These are phyloP conservation scores for Pseudozyma hubeiensis DNA, from an alignment of 1,284 basidiomycete species.

Conservation along the genomic window DNA sequence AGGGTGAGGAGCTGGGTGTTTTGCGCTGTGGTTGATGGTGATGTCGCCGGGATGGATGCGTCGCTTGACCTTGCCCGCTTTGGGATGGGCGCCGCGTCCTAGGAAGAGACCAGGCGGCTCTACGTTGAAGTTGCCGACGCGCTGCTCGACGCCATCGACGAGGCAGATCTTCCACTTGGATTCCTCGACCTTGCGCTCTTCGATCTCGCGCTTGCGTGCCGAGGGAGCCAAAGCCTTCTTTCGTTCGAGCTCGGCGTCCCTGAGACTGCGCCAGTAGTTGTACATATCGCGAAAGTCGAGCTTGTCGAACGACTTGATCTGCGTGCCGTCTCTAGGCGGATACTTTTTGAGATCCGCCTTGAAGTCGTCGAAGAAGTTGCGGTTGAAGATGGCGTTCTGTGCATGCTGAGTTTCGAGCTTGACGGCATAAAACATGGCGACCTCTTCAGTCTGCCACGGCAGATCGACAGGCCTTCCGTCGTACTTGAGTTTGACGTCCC, in stretches of 20 bases:
- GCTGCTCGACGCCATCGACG: constrained; percentile 95
- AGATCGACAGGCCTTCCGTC: constrained; percentile 84
- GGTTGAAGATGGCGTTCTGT: constrained; percentile 86
- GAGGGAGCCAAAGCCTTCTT: constrained; percentile 83
- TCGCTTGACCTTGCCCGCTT: constrained; percentile 95
- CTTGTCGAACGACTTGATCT: constrained; percentile 81
- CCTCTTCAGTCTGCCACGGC: constrained; percentile 89
- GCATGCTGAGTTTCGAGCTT: constrained; percentile 94
- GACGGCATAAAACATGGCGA: constrained; percentile 94
- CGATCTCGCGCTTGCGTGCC: constrained; percentile 74
- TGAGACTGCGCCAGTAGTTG: constrained; percentile 76
- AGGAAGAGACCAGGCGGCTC: constrained; percentile 98
- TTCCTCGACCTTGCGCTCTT: constrained; percentile 88
- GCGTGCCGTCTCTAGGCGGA: constrained; percentile 81
- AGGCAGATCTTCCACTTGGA: constrained; percentile 85
- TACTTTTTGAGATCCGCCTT: constrained; percentile 80
- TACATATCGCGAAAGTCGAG: constrained; percentile 97
- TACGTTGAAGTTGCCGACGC: constrained; percentile 96
- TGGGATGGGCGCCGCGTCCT: constrained; percentile 97
- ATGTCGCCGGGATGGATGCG: constrained; percentile 66
- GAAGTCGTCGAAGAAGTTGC: constrained; percentile 97
- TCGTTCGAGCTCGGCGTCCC: constrained; percentile 87
- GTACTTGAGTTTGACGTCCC: constrained; percentile 92
- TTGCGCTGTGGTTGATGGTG: constrained; percentile 67
- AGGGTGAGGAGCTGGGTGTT: constrained; percentile 61